Percentiles rank a stretch among this genome's conserved stretches.
Evolutionary conservation across 345 rosid species (phyloP).

Genomic region (Eucalyptus lansdowneana): DNA sequence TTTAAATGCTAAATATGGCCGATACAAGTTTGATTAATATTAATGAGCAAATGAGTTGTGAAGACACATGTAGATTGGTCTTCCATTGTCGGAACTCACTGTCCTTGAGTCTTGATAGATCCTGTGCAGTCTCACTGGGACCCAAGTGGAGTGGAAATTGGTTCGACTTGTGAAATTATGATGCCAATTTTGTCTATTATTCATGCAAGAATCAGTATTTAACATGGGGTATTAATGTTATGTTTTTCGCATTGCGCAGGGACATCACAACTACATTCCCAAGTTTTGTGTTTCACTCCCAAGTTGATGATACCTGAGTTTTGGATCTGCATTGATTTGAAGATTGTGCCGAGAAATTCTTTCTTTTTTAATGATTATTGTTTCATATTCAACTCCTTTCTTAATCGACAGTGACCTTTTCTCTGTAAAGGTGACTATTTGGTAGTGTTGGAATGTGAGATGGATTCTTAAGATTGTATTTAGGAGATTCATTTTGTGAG

Average conservation of each 20-base stretch:
- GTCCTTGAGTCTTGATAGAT: neutral
- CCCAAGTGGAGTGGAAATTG: neutral
- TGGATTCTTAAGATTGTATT: neutral
- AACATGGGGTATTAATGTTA: neutral
- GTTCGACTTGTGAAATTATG: neutral
- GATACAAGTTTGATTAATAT: too few relatives aligned
- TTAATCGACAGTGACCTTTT: neutral
- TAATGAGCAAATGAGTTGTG: too few relatives aligned
- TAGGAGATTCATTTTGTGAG: neutral
- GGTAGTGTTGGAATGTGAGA: neutral
- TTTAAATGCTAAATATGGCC: too few relatives aligned
- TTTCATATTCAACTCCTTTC: neutral
- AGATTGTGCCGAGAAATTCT: neutral
- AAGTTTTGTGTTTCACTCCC: neutral
- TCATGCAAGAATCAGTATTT: neutral
- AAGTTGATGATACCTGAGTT: constrained; percentile 45
- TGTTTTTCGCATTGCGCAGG: neutral
- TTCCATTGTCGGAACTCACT: neutral
- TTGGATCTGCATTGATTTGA: neutral
- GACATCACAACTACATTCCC: neutral
- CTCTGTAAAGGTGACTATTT: neutral
- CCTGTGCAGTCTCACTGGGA: neutral
- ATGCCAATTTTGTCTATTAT: neutral
- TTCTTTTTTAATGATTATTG: neutral
- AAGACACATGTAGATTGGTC: too few relatives aligned